Conservation (phyloP, 805 yeast species). For the Hanseniaspora meyeri region DNA sequence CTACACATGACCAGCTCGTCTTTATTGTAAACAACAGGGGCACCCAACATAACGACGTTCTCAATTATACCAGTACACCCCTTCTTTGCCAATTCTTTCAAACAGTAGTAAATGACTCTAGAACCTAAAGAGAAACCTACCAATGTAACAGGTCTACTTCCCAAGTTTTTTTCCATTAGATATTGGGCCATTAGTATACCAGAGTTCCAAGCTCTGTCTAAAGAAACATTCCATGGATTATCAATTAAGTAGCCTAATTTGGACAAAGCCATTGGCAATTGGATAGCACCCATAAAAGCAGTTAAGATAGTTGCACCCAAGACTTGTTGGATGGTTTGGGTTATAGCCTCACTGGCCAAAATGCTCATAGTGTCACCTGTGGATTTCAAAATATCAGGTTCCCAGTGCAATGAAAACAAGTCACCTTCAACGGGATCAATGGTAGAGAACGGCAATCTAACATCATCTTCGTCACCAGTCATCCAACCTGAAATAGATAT, state of each 20-base stretch:
- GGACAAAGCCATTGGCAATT: slow-evolving; percentile 80
- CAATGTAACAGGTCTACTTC: slow-evolving; percentile 80
- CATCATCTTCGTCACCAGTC: slow-evolving; percentile 90
- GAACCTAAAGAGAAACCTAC: slow-evolving; percentile 93
- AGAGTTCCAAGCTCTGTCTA: slow-evolving; percentile 95
- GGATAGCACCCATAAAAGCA: slow-evolving; percentile 85
- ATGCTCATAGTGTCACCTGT: slow-evolving; percentile 94
- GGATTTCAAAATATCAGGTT: slow-evolving; percentile 90
- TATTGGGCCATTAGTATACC: slow-evolving; percentile 88
- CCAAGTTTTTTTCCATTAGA: slow-evolving; percentile 70
- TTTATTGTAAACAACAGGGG: slow-evolving; percentile 67
- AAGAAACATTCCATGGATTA: slow-evolving; percentile 95
- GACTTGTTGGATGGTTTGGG: slow-evolving; percentile 89
- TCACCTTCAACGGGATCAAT: slow-evolving; percentile 98
- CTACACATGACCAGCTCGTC: slow-evolving; percentile 71
- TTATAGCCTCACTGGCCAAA: slow-evolving; percentile 82
- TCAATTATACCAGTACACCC: slow-evolving; percentile 84
- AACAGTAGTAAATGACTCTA: slow-evolving; percentile 78
- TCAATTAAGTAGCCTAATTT: slow-evolving; percentile 81
- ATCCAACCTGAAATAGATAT: slow-evolving; percentile 96
- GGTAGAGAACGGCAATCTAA: slow-evolving; percentile 87
- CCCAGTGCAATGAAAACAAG: slow-evolving; percentile 84
- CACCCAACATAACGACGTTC: slow-evolving; percentile 76
- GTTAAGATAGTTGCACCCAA: slow-evolving; percentile 81
- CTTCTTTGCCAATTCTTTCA: slow-evolving; percentile 68